Percentiles rank a stretch among this genome's conserved stretches.
Conservation (phyloP, 1,139 yeast genomes). For the Arxiozyma slooffiae region DNA sequence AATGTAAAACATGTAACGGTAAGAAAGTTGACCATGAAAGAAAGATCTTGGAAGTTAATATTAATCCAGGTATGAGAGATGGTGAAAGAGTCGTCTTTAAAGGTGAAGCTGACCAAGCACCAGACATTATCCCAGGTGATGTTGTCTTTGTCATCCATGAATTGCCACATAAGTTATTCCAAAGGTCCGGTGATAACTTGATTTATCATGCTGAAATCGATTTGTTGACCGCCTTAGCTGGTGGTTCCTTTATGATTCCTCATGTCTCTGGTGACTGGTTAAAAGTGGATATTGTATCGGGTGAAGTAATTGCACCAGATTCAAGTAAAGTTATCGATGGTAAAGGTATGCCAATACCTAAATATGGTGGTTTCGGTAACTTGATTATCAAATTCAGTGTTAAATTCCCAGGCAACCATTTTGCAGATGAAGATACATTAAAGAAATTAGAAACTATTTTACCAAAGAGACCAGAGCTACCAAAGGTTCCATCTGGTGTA, state of each 20-base stretch:
- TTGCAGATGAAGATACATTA: conserved; percentile 57
- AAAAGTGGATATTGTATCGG: conserved; percentile 74
- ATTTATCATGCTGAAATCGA: conserved; percentile 81
- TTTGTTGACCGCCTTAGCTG: conserved; percentile 87
- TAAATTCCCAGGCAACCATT: conserved; percentile 59
- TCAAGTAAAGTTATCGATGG: conserved; percentile 70
- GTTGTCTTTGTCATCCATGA: conserved; percentile 86
- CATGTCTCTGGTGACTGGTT: conserved; percentile 84
- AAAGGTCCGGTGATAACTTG: conserved; percentile 61
- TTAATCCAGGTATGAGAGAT: conserved; percentile 95
- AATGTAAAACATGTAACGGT: conserved; percentile 83
- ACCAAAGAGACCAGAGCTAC: conserved; percentile 51
- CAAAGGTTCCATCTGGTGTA: conserved; percentile 48
- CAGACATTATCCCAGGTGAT: conserved; percentile 92
- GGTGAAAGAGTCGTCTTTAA: conserved; percentile 86
- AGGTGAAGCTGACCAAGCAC: conserved; percentile 98
- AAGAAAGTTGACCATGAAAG: conserved; percentile 81
- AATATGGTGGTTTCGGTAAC: conserved; percentile 68
- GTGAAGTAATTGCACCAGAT: conserved; percentile 89
- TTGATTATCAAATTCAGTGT: conserved; percentile 60
- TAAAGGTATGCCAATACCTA: conserved; percentile 91
- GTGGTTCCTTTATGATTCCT: conserved; percentile 81
- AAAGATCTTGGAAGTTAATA: conserved; percentile 86
- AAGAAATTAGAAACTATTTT: conserved; percentile 54
- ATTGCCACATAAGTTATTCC: conserved; percentile 41